Percentiles rank a stretch among this genome's conserved stretches.
phyloP scores from a whole-genome alignment of 176 grass and related monocot genomes.

The Paspalum vaginatum region DNA sequence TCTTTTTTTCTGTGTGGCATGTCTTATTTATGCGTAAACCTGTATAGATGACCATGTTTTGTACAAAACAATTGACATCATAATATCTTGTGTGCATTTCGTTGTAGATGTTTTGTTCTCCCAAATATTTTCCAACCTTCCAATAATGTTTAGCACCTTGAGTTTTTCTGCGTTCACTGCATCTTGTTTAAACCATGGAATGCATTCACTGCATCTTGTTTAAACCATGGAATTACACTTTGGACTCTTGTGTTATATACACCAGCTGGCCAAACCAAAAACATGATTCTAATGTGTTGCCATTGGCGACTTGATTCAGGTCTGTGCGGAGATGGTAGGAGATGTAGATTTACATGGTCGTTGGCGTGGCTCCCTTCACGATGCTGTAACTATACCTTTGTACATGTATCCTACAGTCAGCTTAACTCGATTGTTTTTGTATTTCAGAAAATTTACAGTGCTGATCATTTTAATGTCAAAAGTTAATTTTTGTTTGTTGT shows the following conservation, averaged over 20 bases:
- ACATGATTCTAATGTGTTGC: background rate
- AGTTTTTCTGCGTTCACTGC: background rate
- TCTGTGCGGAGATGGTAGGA: constrained; percentile 37
- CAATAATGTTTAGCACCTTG: background rate
- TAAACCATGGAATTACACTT: background rate
- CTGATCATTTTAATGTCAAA: constrained; percentile 13
- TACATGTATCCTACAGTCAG: constrained; percentile 45
- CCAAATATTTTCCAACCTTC: background rate
- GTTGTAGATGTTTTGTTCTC: too few relatives aligned
- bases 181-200: background rate
- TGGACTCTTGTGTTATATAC: too few relatives aligned
- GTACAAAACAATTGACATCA: background rate
- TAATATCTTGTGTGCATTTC: background rate
- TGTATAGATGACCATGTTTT: background rate
- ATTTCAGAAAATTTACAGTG: constrained; percentile 23
- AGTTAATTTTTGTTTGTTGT: background rate
- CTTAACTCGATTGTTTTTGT: constrained; percentile 36
- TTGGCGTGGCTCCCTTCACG: background rate
- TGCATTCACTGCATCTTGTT: background rate
- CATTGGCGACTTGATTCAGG: constrained; percentile 32
- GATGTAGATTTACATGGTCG: constrained; percentile 45
- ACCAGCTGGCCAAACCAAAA: too few relatives aligned
- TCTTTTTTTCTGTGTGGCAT: background rate
- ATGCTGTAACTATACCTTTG: constrained; percentile 51
- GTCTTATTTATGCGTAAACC: background rate